Conservation (phyloP, 768 basidiomycete species). For the Termitomyces sp. region DNA sequence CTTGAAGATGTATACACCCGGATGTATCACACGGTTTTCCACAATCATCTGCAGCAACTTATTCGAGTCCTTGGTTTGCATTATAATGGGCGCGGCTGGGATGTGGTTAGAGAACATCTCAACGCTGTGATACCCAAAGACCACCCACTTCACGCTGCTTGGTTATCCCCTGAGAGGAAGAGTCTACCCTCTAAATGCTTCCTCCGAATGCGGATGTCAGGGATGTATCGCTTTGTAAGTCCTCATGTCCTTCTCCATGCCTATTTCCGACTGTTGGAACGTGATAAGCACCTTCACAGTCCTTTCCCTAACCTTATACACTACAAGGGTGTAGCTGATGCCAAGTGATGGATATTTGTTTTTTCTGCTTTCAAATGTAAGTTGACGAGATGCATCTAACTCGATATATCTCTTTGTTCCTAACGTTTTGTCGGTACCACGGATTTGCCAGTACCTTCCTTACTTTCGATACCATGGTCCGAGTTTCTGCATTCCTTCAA, state of each 20-base stretch:
- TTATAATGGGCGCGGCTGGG: conserved; percentile 52
- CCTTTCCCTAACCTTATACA: conserved; percentile 54
- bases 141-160: conserved; percentile 43
- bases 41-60: conserved; percentile 57
- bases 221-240: conserved; percentile 52
- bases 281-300: conserved; percentile 43
- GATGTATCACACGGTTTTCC: conserved; percentile 54
- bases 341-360: background rate
- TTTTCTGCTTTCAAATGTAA: background rate
- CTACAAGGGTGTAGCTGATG: conserved; percentile 30
- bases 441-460: background rate
- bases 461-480: background rate
- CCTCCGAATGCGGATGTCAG: conserved; percentile 53
- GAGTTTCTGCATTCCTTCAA: background rate
- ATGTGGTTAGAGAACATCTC: conserved; percentile 41
- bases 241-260: too few relatives aligned
- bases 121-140: conserved; percentile 37
- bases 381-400: background rate
- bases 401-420: background rate
- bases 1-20: conserved; percentile 52
- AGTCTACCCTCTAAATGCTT: conserved; percentile 52
- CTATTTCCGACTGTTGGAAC: background rate
- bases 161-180: conserved; percentile 43
- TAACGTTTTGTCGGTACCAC: background rate
- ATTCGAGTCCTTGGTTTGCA: conserved; percentile 54